Conservation (phyloP, 2,329 filamentous ascomycete genomes). For the Coniochaeta sp. region DNA sequence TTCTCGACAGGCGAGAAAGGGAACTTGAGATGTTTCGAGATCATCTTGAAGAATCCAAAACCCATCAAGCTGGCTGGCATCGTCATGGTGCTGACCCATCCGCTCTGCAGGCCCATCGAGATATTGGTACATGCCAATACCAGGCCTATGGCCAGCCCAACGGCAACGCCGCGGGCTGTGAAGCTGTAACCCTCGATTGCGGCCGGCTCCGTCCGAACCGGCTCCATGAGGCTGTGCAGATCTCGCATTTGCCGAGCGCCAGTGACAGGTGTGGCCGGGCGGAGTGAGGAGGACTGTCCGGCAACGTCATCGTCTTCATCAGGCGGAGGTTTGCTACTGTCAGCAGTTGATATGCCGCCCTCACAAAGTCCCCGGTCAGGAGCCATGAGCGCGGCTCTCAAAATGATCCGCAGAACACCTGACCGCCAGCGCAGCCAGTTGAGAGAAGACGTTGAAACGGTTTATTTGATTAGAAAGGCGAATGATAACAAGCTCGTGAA, state of each 20-base stretch:
- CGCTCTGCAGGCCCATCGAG: slow-evolving; percentile 86
- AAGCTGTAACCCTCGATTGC: slow-evolving; percentile 57
- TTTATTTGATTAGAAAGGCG: too few relatives aligned
- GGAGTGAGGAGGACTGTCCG: neutral
- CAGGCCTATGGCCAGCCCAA: slow-evolving; percentile 76
- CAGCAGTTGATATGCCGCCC: neutral
- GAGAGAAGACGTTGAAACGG: neutral
- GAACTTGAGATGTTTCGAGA: slow-evolving; percentile 63
- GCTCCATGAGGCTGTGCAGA: neutral
- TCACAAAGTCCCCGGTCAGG: neutral
- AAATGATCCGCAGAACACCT: neutral
- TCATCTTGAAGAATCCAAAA: slow-evolving; percentile 82
- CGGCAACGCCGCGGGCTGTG: slow-evolving; percentile 70
- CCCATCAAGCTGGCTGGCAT: slow-evolving; percentile 94
- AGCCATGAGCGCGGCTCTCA: neutral
- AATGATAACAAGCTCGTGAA: too few relatives aligned
- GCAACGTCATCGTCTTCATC: neutral
- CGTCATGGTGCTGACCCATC: slow-evolving; percentile 69
- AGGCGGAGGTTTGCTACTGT: neutral
- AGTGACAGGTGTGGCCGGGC: neutral
- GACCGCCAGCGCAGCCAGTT: neutral
- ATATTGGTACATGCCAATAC: slow-evolving; percentile 96
- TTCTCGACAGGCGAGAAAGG: slow-evolving; percentile 95
- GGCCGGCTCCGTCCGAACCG: neutral
- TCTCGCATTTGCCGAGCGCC: neutral